A percentile compares a stretch with the other conserved stretches of the same genome.
These are phyloP conservation scores for Phlebiopsis gigantea DNA, from an alignment of 768 basidiomycete genomes.

Conservation along the genomic window DNA sequence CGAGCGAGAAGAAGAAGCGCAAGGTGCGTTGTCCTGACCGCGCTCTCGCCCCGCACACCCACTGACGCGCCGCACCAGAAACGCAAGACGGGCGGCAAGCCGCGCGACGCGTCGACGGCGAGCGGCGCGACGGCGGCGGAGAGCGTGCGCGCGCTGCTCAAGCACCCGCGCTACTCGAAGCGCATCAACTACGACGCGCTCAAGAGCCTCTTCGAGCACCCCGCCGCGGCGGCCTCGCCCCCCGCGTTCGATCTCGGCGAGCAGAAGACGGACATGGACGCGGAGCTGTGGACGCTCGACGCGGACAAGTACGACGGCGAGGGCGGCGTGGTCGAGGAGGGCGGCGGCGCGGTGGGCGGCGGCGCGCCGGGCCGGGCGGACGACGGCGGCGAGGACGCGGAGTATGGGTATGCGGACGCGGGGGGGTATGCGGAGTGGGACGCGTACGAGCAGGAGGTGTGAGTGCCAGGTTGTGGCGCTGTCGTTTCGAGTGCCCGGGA, in stretches of 20 bases:
- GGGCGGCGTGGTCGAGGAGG: conserved; percentile 31
- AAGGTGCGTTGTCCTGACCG: too few species aligned
- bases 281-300: conserved; percentile 50
- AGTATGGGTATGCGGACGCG: conserved; percentile 30
- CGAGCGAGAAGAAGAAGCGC: conserved; percentile 49
- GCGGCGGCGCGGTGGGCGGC: conserved; percentile 28
- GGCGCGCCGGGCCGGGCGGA: conserved; percentile 14
- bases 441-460: conserved; percentile 71
- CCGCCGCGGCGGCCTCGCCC: conserved; percentile 12
- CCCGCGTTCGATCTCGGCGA: conserved; percentile 16
- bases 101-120: conserved; percentile 70
- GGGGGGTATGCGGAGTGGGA: conserved; percentile 41
- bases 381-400: conserved; percentile 15
- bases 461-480: too few species aligned
- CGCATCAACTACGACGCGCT: conserved; percentile 93
- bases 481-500: too few species aligned
- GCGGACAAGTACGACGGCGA: conserved; percentile 37
- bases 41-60: too few species aligned
- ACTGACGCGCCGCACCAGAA: conserved; percentile 36
- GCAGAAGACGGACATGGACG: conserved; percentile 43
- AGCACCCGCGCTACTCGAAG: conserved; percentile 84
- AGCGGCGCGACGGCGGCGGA: conserved; percentile 71
- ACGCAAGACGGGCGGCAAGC: conserved; percentile 57
- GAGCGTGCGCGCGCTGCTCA: conserved; percentile 69
- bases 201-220: conserved; percentile 58